Percentiles rank a stretch among this genome's conserved stretches.
These are phyloP conservation scores for Volvox carteri DNA, from an alignment of 163 green algal genomes.

Conservation along the genomic window DNA sequence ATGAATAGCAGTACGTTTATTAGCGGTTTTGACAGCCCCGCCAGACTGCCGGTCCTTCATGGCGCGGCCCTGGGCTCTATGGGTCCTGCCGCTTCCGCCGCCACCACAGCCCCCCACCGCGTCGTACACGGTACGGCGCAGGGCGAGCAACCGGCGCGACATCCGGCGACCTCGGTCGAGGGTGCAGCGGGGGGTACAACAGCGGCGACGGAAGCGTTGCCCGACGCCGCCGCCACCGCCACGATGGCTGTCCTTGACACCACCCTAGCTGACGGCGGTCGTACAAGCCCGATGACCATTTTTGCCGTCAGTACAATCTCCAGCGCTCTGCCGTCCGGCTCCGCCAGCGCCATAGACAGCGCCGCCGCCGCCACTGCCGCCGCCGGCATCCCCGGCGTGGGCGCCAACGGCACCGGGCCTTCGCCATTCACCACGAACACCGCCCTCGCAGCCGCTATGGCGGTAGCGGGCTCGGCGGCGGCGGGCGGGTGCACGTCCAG, in stretches of 20 bases:
- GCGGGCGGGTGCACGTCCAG: neutral
- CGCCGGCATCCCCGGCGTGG: neutral
- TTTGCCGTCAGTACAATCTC: neutral
- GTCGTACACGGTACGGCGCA: no score
- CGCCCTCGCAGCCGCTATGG: neutral
- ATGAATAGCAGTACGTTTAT: neutral
- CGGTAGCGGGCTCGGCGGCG: neutral
- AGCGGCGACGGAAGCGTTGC: no score
- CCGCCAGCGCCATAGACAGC: neutral
- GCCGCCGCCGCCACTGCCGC: neutral
- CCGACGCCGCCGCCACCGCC: neutral
- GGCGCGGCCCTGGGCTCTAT: no score
- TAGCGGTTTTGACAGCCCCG: conserved; percentile 32
- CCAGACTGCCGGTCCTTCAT: neutral
- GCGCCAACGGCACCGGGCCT: neutral
- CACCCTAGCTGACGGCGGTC: neutral
- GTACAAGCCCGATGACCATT: neutral
- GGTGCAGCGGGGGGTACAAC: neutral
- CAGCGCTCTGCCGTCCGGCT: neutral
- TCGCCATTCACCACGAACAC: neutral
- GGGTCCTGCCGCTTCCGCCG: no score
- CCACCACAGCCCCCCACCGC: no score
- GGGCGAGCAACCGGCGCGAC: no score
- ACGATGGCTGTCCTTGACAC: neutral
- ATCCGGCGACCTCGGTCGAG: no score